These are phyloP conservation scores for Eutrema salsugineum DNA, from an alignment of 441 rosid species.

Conservation along the genomic window DNA sequence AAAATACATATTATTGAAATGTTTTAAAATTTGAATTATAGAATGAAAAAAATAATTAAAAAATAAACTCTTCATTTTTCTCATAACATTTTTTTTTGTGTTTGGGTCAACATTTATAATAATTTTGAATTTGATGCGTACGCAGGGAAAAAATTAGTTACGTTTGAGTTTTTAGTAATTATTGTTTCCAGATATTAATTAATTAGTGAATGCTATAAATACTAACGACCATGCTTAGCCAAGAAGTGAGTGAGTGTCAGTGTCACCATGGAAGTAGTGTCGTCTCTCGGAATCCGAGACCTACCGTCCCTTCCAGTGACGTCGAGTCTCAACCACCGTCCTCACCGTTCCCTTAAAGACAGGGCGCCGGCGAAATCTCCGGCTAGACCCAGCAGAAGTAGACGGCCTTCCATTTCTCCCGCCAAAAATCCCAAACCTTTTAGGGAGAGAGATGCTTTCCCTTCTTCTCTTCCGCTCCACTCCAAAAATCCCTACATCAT, in stretches of 20 bases:
- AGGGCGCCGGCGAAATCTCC: conserved; percentile 28
- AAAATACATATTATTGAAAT: no score
- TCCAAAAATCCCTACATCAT: conserved; percentile 54
- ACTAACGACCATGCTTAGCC: background rate
- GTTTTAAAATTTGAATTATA: no score
- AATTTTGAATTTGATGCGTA: background rate
- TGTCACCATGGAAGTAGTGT: conserved; percentile 26
- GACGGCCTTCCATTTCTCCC: conserved; percentile 11
- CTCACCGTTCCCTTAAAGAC: conserved; percentile 23
- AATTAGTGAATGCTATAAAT: background rate
- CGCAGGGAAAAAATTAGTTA: background rate
- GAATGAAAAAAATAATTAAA: no score
- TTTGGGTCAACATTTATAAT: no score
- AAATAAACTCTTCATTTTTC: no score
- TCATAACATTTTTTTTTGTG: no score
- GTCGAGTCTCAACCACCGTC: background rate
- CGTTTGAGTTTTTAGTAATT: no score
- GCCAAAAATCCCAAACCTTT: conserved; percentile 39
- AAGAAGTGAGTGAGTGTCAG: background rate
- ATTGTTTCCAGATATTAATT: no score
- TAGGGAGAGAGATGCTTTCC: conserved; percentile 55
- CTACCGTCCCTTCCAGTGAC: conserved; percentile 26
- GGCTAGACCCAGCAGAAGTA: conserved; percentile 11
- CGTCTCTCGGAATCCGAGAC: conserved; percentile 31
- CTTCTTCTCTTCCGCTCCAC: conserved; percentile 69